Conservation (phyloP, 768 basidiomycete species). For the Cystobasidium tubakii region DNA sequence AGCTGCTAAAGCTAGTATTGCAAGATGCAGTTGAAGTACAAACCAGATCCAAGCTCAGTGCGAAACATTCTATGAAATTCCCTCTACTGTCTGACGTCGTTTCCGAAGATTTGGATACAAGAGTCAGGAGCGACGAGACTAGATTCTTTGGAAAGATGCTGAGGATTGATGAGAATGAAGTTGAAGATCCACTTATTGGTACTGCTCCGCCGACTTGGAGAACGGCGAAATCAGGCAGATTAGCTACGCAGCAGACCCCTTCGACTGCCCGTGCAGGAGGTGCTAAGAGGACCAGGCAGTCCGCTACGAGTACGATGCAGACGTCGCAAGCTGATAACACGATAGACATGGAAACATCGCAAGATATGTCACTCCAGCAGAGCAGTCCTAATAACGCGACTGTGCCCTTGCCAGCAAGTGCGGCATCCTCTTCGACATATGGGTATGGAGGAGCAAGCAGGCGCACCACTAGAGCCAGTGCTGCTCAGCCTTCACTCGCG, state of each 20-base stretch:
- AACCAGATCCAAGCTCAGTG: neutral
- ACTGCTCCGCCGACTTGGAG: neutral
- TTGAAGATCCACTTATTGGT: neutral
- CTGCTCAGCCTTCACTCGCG: neutral
- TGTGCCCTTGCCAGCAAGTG: neutral
- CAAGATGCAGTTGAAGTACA: constrained; percentile 8
- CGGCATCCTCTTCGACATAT: neutral
- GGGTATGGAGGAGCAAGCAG: neutral
- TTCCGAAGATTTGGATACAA: constrained; percentile 18
- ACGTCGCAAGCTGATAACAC: neutral
- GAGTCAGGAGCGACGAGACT: constrained; percentile 15
- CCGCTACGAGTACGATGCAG: neutral
- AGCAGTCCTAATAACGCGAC: neutral
- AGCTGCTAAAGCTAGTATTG: constrained; percentile 9
- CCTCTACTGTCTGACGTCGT: constrained; percentile 19
- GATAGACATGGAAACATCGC: neutral
- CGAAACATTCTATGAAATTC: constrained; percentile 14
- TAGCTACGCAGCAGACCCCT: no score
- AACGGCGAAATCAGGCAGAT: neutral
- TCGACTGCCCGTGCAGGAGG: neutral
- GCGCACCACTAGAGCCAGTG: neutral
- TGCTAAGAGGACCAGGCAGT: neutral
- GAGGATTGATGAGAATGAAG: neutral
- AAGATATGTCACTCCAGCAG: neutral
- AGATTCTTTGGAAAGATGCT: constrained; percentile 8